phyloP scores from a whole-genome alignment of 2,329 filamentous ascomycete genomes.

The Epichloe brachyelytri region DNA sequence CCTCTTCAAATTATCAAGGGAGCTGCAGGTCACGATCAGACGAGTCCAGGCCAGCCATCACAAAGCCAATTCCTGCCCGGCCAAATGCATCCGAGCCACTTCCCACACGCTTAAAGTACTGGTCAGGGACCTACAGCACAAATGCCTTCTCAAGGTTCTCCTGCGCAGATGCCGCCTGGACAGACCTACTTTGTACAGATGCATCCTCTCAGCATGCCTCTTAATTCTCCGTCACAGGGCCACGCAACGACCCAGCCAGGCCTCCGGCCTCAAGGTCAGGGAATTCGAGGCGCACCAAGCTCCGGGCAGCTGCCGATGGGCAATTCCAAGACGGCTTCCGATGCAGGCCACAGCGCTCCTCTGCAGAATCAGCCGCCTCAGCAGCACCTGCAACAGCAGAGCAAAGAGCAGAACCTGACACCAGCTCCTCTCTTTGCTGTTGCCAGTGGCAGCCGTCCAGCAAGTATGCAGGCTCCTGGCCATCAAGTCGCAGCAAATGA shows the following conservation, averaged over 20 bases:
- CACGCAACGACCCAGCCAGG: background rate
- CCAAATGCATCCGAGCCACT: background rate
- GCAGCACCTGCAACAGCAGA: background rate
- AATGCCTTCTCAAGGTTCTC: background rate
- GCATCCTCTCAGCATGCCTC: constrained; percentile 1
- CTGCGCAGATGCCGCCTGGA: background rate
- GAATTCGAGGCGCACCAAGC: background rate
- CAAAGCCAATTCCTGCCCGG: background rate
- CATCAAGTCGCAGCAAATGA: background rate
- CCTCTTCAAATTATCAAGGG: background rate
- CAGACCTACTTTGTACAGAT: background rate
- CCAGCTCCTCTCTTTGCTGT: constrained; percentile 5
- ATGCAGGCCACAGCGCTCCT: background rate
- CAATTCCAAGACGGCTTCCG: background rate
- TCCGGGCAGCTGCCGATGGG: background rate
- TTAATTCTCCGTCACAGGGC: background rate
- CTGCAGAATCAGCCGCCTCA: background rate
- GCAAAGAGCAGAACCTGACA: background rate
- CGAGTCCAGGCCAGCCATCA: background rate
- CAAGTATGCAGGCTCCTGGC: background rate
- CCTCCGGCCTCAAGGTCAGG: background rate
- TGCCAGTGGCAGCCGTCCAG: background rate
- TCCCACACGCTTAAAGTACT: background rate
- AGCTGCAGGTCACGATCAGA: background rate
- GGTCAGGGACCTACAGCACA: background rate